A percentile compares a stretch with the other conserved stretches of the same genome.
These are phyloP conservation scores for Hypoxylon subgilvum DNA, from an alignment of 495 filamentous ascomycete species.

Conservation along the genomic window DNA sequence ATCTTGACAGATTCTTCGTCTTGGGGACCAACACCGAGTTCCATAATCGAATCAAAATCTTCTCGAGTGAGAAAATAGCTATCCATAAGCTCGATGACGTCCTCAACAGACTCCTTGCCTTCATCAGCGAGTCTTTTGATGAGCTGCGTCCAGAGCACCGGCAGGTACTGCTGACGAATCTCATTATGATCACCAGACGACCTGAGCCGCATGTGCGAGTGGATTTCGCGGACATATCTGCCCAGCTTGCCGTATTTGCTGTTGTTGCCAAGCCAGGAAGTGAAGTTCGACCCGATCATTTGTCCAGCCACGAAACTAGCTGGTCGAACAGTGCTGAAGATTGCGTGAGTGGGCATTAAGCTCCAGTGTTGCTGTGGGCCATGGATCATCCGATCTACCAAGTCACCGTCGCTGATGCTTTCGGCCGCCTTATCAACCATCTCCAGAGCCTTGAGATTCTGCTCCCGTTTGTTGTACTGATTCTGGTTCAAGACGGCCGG, in stretches of 20 bases:
- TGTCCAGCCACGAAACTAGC: slow-evolving; percentile 88
- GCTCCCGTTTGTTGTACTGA: slow-evolving; percentile 62
- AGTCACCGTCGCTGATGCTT: slow-evolving; percentile 95
- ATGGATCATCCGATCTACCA: slow-evolving; percentile 98
- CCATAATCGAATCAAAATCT: slow-evolving; percentile 89
- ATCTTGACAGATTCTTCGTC: slow-evolving; percentile 74
- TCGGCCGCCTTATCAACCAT: slow-evolving; percentile 84
- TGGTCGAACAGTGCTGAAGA: slow-evolving; percentile 92
- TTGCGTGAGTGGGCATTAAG: slow-evolving; percentile 95
- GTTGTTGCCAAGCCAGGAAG: slow-evolving; percentile 92
- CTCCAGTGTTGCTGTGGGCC: slow-evolving; percentile 98
- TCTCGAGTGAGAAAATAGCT: slow-evolving; percentile 95
- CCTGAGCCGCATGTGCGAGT: slow-evolving; percentile 93
- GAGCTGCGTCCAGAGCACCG: slow-evolving; percentile 82
- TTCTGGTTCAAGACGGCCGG: slow-evolving; percentile 67
- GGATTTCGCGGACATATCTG: slow-evolving; percentile 90
- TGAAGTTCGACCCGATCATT: slow-evolving; percentile 70
- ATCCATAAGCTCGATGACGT: slow-evolving; percentile 90
- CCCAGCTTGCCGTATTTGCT: slow-evolving; percentile 86
- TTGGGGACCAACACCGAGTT: slow-evolving; percentile 88
- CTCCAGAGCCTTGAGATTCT: slow-evolving; percentile 80
- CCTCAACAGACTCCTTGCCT: slow-evolving; percentile 74
- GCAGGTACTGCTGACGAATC: slow-evolving; percentile 91
- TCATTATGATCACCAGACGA: slow-evolving; percentile 92
- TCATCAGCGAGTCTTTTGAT: slow-evolving; percentile 71